Conservation (phyloP, 2,329 filamentous ascomycete genomes). For the Hawksworthiomyces lignivorus region DNA sequence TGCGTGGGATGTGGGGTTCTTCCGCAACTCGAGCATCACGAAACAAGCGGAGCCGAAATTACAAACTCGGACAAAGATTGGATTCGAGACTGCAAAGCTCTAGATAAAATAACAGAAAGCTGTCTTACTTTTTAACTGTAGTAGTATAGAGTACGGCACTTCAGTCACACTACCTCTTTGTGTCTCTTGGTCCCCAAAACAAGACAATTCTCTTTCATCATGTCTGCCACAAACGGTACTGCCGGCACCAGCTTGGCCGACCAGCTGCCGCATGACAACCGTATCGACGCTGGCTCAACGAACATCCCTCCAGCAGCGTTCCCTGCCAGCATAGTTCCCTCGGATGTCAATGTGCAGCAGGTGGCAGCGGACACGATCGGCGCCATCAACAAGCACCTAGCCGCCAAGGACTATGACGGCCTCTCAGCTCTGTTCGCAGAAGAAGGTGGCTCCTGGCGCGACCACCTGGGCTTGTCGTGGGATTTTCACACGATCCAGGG, state of each 20-base stretch:
- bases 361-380: slow-evolving; percentile 31
- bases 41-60: too few relatives aligned
- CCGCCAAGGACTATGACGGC: slow-evolving; percentile 24
- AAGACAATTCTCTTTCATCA: too few relatives aligned
- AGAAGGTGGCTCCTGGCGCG: slow-evolving; percentile 50
- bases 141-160: too few relatives aligned
- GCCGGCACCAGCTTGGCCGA: slow-evolving; percentile 2
- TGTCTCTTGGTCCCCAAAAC: too few relatives aligned
- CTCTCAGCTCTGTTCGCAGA: slow-evolving; percentile 32
- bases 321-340: slow-evolving; percentile 23
- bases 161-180: too few relatives aligned
- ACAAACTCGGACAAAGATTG: too few relatives aligned
- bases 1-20: too few relatives aligned
- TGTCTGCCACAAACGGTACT: neutral
- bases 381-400: slow-evolving; percentile 33
- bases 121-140: too few relatives aligned
- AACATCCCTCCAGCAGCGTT: slow-evolving; percentile 43
- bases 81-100: too few relatives aligned
- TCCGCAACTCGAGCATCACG: too few relatives aligned
- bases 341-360: slow-evolving; percentile 25
- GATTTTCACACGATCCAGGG: slow-evolving; percentile 45
- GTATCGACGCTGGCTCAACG: slow-evolving; percentile 40
- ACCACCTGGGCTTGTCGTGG: slow-evolving; percentile 51
- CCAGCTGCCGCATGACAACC: slow-evolving; percentile 12
- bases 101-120: too few relatives aligned